A percentile compares a stretch with the other conserved stretches of the same genome.
These are phyloP conservation scores for Entophlyctis helioformis DNA, from an alignment of 192 early-diverging fungal genomes.

Conservation along the genomic window DNA sequence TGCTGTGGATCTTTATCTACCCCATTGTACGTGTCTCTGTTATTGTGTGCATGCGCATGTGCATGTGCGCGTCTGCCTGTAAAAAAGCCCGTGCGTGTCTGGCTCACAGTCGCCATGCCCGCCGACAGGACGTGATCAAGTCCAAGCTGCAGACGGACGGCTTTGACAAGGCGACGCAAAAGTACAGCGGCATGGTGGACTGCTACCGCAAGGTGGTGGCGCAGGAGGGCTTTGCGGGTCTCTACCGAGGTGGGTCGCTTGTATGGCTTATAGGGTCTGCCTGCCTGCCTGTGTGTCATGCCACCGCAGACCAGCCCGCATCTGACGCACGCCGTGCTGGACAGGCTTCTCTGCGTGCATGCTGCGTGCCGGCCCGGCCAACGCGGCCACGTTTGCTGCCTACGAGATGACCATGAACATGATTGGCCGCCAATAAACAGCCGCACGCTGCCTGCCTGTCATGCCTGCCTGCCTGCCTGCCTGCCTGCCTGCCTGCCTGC, in stretches of 20 bases:
- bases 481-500: no score
- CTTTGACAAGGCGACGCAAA: conserved; percentile 47
- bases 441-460: no score
- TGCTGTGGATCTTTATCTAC: conserved; percentile 76
- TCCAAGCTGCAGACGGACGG: conserved; percentile 90
- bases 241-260: no score
- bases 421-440: conserved; percentile 17
- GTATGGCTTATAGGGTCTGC: no score
- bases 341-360: conserved; percentile 63
- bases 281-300: no score
- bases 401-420: conserved; percentile 62
- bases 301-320: no score
- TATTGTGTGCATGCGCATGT: no score
- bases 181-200: conserved; percentile 66
- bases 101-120: no score
- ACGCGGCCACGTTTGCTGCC: conserved; percentile 87
- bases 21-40: conserved; percentile 56
- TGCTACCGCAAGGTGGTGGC: conserved; percentile 66
- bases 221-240: conserved; percentile 71
- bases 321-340: no score
- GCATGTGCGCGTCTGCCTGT: no score
- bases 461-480: no score
- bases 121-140: conserved; percentile 69
- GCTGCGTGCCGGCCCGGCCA: conserved; percentile 85
- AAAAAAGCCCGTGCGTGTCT: no score